These are phyloP conservation scores for Pyricularia grisea DNA, from an alignment of 2,329 filamentous ascomycete genomes.

Conservation along the genomic window DNA sequence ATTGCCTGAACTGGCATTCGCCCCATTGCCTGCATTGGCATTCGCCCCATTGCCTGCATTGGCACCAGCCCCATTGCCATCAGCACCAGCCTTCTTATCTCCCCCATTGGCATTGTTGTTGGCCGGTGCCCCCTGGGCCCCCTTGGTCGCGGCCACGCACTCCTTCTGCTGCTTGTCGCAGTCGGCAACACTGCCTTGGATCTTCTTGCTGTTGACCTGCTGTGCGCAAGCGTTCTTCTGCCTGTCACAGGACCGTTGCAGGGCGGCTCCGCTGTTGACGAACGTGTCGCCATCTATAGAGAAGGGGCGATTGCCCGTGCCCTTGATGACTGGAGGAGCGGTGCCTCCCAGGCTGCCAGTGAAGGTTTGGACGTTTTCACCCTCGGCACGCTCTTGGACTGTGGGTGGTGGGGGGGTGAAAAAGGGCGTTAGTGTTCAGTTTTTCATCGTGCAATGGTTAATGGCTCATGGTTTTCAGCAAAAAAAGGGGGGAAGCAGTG, in stretches of 20 bases:
- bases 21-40: no score
- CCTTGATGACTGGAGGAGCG: slow-evolving; percentile 20
- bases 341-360: slow-evolving; percentile 29
- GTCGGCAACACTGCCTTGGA: not conserved
- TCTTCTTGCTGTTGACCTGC: slow-evolving; percentile 20
- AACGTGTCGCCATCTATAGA: slow-evolving; percentile 26
- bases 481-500: not conserved
- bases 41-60: no score
- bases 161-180: not conserved
- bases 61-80: no score
- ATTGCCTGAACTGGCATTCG: no score
- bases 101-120: no score
- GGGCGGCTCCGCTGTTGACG: slow-evolving; percentile 27
- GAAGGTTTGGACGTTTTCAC: slow-evolving; percentile 28
- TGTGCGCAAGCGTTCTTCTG: slow-evolving; percentile 34
- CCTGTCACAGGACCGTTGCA: slow-evolving; percentile 32
- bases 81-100: no score
- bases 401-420: not conserved
- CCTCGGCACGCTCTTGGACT: not conserved
- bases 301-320: slow-evolving; percentile 23
- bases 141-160: not conserved
- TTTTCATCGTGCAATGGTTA: no score
- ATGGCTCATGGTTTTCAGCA: not conserved
- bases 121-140: no score
- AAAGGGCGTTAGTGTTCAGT: no score